Percentiles rank a stretch among this genome's conserved stretches.
Evolutionary conservation across 768 basidiomycete species (phyloP).

Genomic region (Pisolithus albus): DNA sequence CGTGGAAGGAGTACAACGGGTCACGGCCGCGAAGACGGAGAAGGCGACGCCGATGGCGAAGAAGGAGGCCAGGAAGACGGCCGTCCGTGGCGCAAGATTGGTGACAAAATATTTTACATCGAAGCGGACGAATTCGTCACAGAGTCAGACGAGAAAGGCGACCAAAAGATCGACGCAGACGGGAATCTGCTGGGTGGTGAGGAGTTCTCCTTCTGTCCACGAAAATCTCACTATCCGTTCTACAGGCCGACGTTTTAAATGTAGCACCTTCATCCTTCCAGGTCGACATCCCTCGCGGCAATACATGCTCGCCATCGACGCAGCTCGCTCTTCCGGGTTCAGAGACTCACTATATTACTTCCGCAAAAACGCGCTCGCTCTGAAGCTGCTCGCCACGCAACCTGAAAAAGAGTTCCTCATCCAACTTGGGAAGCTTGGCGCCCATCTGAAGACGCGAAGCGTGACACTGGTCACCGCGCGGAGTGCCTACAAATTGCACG

Average conservation of each 20-base stretch:
- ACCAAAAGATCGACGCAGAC: constrained; percentile 82
- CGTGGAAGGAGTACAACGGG: constrained; percentile 25
- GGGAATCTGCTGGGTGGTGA: constrained; percentile 82
- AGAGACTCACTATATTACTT: constrained; percentile 98
- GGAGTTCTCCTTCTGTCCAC: constrained; percentile 9
- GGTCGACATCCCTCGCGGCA: constrained; percentile 75
- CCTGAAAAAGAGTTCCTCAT: constrained; percentile 92
- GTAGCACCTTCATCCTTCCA: constrained; percentile 81
- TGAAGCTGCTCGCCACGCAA: constrained; percentile 87
- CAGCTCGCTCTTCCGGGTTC: constrained; percentile 92
- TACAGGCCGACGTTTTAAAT: constrained; percentile 81
- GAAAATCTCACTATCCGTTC: too few species aligned
- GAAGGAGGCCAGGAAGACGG: constrained; percentile 38
- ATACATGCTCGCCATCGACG: constrained; percentile 97
- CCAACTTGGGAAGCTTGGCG: constrained; percentile 77
- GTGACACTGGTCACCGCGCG: constrained; percentile 91
- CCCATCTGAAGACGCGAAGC: constrained; percentile 82
- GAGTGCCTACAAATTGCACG: constrained; percentile 91
- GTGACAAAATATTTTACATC: constrained; percentile 68
- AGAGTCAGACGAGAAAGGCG: constrained; percentile 77
- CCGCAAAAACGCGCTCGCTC: constrained; percentile 80
- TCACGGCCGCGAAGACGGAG: constrained; percentile 25
- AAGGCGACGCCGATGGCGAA: constrained; percentile 32
- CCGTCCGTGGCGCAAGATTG: constrained; percentile 67
- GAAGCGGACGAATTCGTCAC: constrained; percentile 88